Conservation (phyloP, 768 basidiomycete genomes). For the Tricholoma sp. region DNA sequence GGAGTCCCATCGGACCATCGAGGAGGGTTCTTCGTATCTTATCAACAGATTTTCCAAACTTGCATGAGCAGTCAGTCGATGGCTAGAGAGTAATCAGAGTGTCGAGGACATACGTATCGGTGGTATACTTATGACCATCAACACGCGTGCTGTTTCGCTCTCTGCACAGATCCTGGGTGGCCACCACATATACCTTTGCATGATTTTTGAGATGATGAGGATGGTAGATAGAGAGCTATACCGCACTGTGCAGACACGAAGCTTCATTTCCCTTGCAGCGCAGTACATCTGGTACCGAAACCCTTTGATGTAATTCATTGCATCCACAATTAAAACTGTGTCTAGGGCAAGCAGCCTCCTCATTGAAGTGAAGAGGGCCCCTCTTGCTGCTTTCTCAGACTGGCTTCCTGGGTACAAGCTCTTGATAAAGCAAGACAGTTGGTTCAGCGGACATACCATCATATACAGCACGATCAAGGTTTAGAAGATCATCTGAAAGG, state of each 20-base stretch:
- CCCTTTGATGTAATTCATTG: conserved; percentile 96
- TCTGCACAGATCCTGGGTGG: conserved; percentile 69
- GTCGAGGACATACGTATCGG: conserved; percentile 61
- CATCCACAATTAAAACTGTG: conserved; percentile 84
- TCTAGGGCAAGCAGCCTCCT: conserved; percentile 68
- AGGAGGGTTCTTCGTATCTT: conserved; percentile 94
- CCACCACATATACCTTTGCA: conserved; percentile 68
- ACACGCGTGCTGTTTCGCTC: conserved; percentile 64
- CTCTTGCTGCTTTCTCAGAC: conserved; percentile 87
- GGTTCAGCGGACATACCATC: conserved; percentile 46
- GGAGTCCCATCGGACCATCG: conserved; percentile 99
- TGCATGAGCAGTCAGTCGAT: conserved; percentile 1
- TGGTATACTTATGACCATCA: conserved; percentile 47
- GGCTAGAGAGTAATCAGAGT: background rate
- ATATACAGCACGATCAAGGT: conserved; percentile 62
- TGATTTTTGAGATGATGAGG: background rate
- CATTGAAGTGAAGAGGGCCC: conserved; percentile 75
- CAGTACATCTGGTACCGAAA: conserved; percentile 99
- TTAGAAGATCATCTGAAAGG: conserved; percentile 72
- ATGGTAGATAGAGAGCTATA: background rate
- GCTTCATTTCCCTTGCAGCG: conserved; percentile 82
- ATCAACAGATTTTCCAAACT: conserved; percentile 85
- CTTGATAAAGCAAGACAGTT: background rate
- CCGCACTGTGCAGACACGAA: conserved; percentile 83
- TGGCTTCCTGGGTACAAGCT: conserved; percentile 48